phyloP scores from a whole-genome alignment of 257 asterid species.

The Fraxinus anomala region DNA sequence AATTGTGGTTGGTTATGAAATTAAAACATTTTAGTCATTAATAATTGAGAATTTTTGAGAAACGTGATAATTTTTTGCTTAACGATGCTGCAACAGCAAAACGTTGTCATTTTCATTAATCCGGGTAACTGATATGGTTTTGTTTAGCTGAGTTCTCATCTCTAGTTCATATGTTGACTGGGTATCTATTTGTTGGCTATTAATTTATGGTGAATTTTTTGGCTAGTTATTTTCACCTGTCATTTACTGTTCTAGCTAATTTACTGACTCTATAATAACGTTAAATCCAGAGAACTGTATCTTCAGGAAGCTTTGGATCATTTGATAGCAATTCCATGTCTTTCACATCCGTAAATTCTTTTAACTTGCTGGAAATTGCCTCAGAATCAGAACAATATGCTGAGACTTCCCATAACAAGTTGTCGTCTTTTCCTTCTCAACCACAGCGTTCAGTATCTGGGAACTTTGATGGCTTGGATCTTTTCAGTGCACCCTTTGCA shows the following conservation, averaged over 20 bases:
- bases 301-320: conserved; percentile 69
- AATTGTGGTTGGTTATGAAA: background rate
- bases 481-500: conserved; percentile 48
- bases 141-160: background rate
- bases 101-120: background rate
- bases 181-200: background rate
- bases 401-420: conserved; percentile 32
- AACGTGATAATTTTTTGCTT: background rate
- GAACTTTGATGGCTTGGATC: conserved; percentile 47
- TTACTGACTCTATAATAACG: conserved; percentile 31
- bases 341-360: conserved; percentile 35
- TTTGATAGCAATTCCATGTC: conserved; percentile 54
- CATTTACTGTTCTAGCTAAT: conserved; percentile 1
- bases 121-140: background rate
- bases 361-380: conserved; percentile 31
- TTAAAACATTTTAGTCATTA: background rate
- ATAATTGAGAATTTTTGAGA: background rate
- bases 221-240: background rate
- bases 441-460: conserved; percentile 31
- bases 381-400: conserved; percentile 43
- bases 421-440: conserved; percentile 38
- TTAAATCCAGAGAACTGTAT: conserved; percentile 59
- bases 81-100: background rate
- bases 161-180: background rate
- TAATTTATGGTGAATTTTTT: background rate